phyloP scores from a whole-genome alignment of 495 filamentous ascomycete species.

The Aspergillus sclerotioniger region DNA sequence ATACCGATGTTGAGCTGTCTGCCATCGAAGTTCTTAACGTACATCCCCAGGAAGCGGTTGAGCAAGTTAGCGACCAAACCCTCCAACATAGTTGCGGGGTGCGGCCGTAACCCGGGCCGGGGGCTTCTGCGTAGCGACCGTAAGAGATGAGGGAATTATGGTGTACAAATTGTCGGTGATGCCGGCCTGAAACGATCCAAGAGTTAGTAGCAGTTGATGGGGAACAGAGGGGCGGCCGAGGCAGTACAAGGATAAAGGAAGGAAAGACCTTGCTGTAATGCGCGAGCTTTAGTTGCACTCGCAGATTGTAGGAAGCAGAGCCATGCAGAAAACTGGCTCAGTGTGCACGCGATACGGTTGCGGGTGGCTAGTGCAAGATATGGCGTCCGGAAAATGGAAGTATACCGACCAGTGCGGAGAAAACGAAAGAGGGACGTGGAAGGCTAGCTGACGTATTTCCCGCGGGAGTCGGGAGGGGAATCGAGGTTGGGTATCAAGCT shows the following conservation, averaged over 20 bases:
- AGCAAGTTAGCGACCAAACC: constrained; percentile 80
- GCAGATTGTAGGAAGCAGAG: constrained; percentile 19
- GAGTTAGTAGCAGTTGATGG: constrained; percentile 6
- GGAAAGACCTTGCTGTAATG: constrained; percentile 4
- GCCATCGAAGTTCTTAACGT: constrained; percentile 97
- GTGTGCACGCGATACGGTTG: constrained; percentile 35
- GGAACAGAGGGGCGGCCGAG: constrained; percentile 7
- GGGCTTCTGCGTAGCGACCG: constrained; percentile 11
- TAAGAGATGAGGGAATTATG: background rate
- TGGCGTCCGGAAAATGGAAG: background rate
- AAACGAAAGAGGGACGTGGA: background rate
- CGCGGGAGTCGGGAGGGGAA: constrained; percentile 1
- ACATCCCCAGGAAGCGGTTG: constrained; percentile 98
- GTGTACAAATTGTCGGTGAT: background rate
- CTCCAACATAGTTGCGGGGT: constrained; percentile 59
- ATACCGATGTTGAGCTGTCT: constrained; percentile 96
- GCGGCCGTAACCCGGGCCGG: constrained; percentile 39
- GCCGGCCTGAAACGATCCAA: constrained; percentile 4
- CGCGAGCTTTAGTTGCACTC: constrained; percentile 25
- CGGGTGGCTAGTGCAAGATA: constrained; percentile 9
- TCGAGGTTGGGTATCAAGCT: constrained; percentile 32
- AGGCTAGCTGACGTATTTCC: constrained; percentile 5
- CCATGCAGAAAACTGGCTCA: constrained; percentile 33
- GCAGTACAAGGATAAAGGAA: background rate
- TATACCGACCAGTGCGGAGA: background rate